phyloP scores from a whole-genome alignment of 2,329 filamentous ascomycete species.

The Penicillium hordei region DNA sequence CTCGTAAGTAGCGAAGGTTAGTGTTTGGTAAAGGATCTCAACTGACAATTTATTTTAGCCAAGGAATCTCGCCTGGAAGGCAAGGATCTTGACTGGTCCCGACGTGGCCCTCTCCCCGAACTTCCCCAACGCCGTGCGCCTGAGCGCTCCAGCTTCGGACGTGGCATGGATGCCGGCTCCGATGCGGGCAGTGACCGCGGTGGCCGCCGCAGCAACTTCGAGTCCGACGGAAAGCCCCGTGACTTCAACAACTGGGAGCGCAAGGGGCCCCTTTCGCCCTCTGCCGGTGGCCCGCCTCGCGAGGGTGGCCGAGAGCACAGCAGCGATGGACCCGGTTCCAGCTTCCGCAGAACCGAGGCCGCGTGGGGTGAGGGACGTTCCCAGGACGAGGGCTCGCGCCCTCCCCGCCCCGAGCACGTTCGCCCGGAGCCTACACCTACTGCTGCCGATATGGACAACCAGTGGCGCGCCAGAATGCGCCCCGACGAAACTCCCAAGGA shows the following conservation, averaged over 20 bases:
- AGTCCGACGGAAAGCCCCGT: conserved; percentile 71
- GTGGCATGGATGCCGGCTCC: conserved; percentile 55
- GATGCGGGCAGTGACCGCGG: conserved; percentile 65
- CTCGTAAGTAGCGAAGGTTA: conserved; percentile 62
- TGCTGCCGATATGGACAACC: conserved; percentile 86
- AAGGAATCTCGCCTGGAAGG: conserved; percentile 75
- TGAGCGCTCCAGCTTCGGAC: conserved; percentile 56
- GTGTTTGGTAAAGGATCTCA: background rate
- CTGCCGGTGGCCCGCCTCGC: conserved; percentile 50
- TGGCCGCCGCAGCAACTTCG: conserved; percentile 64
- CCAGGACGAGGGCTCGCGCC: conserved; percentile 70
- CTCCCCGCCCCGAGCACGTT: conserved; percentile 68
- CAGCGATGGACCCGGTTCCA: conserved; percentile 60
- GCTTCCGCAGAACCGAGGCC: conserved; percentile 67
- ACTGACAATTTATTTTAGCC: conserved; percentile 58
- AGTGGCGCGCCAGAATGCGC: conserved; percentile 90
- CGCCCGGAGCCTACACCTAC: conserved; percentile 71
- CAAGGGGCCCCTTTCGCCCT: conserved; percentile 82
- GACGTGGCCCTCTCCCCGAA: conserved; percentile 84
- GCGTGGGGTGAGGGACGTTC: conserved; percentile 70
- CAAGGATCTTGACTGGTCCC: conserved; percentile 89
- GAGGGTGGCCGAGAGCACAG: conserved; percentile 61
- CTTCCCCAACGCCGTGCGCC: conserved; percentile 60
- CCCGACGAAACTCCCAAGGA: conserved; percentile 75
- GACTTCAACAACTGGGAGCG: conserved; percentile 93